Conservation (phyloP, 1,284 basidiomycete genomes). For the Rhodotorula sp. region DNA sequence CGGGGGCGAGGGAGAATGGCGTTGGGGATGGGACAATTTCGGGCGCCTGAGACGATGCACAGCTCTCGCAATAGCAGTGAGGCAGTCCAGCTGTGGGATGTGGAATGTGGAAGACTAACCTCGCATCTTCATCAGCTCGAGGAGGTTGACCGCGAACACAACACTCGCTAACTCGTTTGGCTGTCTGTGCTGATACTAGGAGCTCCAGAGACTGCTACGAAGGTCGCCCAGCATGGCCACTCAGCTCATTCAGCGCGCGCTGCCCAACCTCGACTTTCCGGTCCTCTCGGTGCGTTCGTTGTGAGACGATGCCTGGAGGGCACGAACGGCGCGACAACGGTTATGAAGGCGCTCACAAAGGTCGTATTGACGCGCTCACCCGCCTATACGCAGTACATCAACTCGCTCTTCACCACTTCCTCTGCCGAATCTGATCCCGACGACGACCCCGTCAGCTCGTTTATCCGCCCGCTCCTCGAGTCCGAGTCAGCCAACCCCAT, state of each 20-base stretch:
- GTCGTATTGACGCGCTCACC: not conserved
- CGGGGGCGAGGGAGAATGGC: no score
- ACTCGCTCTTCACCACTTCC: constrained; percentile 15
- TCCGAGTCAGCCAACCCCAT: constrained; percentile 56
- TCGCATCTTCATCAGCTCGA: no score
- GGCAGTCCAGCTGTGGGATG: no score
- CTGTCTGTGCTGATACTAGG: not conserved
- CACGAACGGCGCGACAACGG: not conserved
- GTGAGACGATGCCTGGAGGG: not conserved
- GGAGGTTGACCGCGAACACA: not conserved
- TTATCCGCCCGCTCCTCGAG: constrained; percentile 48
- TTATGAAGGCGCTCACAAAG: no score
- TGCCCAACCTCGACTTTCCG: constrained; percentile 15
- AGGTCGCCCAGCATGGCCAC: constrained; percentile 2
- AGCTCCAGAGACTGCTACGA: not conserved
- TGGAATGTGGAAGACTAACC: no score
- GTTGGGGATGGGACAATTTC: no score
- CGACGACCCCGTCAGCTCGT: constrained; percentile 50
- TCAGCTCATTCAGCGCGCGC: constrained; percentile 15
- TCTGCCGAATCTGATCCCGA: constrained; percentile 41
- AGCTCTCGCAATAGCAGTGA: no score
- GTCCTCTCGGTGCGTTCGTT: constrained; percentile 5
- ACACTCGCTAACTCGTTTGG: not conserved
- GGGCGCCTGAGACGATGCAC: no score
- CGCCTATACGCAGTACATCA: constrained; percentile 10